Evolutionary conservation across 108 stramenopile genomes (phyloP).

Genomic region (Skeletonema costatum): DNA sequence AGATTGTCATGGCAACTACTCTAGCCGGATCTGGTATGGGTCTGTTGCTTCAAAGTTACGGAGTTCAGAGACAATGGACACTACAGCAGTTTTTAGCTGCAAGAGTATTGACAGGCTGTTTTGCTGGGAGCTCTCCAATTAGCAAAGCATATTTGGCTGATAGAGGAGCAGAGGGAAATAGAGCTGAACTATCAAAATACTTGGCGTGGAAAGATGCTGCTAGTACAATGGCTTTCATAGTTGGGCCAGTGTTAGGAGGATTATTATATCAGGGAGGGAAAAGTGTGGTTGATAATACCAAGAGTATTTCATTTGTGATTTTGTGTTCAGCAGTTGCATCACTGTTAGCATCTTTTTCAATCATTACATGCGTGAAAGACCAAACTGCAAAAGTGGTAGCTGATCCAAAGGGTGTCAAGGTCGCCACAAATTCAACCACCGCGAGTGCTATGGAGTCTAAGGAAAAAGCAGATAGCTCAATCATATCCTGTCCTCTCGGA

Average conservation of each 20-base stretch:
- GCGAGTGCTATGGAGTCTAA: not conserved
- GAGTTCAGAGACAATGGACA: slow-evolving; percentile 41
- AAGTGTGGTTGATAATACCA: slow-evolving; percentile 25
- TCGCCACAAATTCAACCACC: not conserved
- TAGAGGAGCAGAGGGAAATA: slow-evolving; percentile 47
- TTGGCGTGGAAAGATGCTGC: slow-evolving; percentile 79
- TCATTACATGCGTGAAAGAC: slow-evolving; percentile 47
- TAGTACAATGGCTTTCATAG: slow-evolving; percentile 73
- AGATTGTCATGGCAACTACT: slow-evolving; percentile 55
- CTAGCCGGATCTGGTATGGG: slow-evolving; percentile 69
- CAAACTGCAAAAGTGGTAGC: not conserved
- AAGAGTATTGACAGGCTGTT: slow-evolving; percentile 69
- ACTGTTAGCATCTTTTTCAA: slow-evolving; percentile 51
- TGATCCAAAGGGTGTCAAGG: not conserved
- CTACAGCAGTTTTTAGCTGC: slow-evolving; percentile 59
- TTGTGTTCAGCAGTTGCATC: slow-evolving; percentile 64
- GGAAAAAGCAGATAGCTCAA: slow-evolving; percentile 18
- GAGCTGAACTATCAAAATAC: slow-evolving; percentile 42
- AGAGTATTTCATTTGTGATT: slow-evolving; percentile 64
- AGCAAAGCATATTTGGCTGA: slow-evolving; percentile 83
- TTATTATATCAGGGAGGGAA: slow-evolving; percentile 45
- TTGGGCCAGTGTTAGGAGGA: slow-evolving; percentile 75
- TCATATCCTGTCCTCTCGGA: slow-evolving; percentile 76
- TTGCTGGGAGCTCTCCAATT: slow-evolving; percentile 75
- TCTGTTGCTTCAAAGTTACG: slow-evolving; percentile 59